Conservation (phyloP, 179 eudicot species). For the Carnegiea gigantea region DNA sequence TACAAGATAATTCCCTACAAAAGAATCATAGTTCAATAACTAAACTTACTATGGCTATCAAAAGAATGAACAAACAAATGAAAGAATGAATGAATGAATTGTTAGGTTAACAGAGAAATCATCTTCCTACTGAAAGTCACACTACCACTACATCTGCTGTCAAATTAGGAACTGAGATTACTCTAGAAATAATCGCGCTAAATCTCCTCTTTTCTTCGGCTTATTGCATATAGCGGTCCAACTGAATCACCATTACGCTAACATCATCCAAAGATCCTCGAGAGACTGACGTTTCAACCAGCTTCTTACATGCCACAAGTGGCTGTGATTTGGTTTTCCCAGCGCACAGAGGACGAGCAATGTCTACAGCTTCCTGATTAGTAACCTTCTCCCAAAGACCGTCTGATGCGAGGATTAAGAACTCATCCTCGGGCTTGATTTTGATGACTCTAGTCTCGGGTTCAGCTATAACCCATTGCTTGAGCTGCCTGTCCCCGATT, state of each 20-base stretch:
- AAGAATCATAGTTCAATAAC: neutral
- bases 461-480: conserved; percentile 84
- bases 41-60: neutral
- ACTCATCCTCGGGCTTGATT: conserved; percentile 54
- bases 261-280: conserved; percentile 74
- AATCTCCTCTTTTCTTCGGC: neutral
- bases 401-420: conserved; percentile 89
- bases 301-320: conserved; percentile 63
- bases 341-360: conserved; percentile 41
- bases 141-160: neutral
- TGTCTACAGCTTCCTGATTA: conserved; percentile 81
- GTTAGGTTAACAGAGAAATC: neutral
- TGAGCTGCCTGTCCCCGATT: conserved; percentile 79
- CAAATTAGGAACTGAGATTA: neutral
- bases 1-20: neutral
- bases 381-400: conserved; percentile 90
- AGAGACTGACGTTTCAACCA: conserved; percentile 53
- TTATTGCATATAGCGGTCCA: conserved; percentile 41
- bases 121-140: neutral
- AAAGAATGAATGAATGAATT: neutral
- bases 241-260: conserved; percentile 70
- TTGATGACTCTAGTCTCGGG: conserved; percentile 60
- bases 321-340: conserved; percentile 34
- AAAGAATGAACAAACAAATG: neutral
- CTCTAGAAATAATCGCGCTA: neutral